Base-by-base conservation (phyloP, 495 filamentous ascomycete species). In the Pyrenula aspistea region DNA sequence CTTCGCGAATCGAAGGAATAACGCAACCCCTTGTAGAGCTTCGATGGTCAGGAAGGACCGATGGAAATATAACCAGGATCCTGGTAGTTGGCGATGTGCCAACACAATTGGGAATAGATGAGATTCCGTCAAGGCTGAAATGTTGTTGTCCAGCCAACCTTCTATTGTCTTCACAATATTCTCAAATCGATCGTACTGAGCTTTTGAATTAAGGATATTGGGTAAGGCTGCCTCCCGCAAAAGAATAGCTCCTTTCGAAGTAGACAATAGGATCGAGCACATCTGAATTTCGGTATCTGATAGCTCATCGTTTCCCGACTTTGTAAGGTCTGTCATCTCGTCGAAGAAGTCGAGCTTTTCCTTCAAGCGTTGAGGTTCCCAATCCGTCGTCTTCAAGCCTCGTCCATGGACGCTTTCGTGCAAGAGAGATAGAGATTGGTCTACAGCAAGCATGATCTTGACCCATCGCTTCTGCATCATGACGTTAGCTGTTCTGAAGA, bases 61-160 rank as follows among this genome's bases (percentile, higher is more conserved):
- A 55, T 77, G 74, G 56, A 76, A 64, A 55, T 67, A 74, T 59
- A 57, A 62, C 74, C 74, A 77, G 51, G 58, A 11, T 60, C 61
- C 24, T 2, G 61, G 20, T 21, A 50, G 53, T 10, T 73, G 57
- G 15, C 31, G 31, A 42, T 42, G 8, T 42, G 31, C 31, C 31
- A 42, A 42, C 4, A 15, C 15, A 20, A 51, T 59, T 8, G 74
- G 56, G 1, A 67, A 57, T 0, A 64, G 74, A 15, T 57, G 54
- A 10, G 57, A 60, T 4, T 52, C 50, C 8, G 8, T 52, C 10
- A 52, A 19, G 8, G n/a, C 8, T 52, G n/a, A 8, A 10, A 24
- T 4, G 10, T 10, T 8, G 22, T 20, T 20, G 8, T 52, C 22
- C 10, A 52, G 19, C 50, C 50, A 52, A 4, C 20, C 19, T 20